Evolutionary conservation across 2,329 filamentous ascomycete species (phyloP).

Genomic region (Zelopaecilomyces penicillatus): DNA sequence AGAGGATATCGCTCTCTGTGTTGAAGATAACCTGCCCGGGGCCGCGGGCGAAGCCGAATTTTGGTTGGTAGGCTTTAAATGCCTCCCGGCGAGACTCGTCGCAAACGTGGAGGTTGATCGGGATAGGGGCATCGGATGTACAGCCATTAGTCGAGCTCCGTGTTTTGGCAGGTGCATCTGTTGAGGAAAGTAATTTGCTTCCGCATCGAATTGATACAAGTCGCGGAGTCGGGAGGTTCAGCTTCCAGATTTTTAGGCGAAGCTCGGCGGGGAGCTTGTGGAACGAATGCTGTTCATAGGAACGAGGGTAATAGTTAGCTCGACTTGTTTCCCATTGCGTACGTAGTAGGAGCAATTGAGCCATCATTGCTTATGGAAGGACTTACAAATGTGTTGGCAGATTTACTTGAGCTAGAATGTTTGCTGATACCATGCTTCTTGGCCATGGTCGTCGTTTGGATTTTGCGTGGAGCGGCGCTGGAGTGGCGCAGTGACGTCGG

Average conservation of each 20-base stretch:
- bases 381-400: slow-evolving; percentile 3
- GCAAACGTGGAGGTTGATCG: slow-evolving; percentile 37
- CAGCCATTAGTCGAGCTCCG: slow-evolving; percentile 22
- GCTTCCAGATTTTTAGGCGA: slow-evolving; percentile 39
- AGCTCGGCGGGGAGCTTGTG: slow-evolving; percentile 36
- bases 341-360: no score
- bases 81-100: slow-evolving; percentile 38
- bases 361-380: neutral
- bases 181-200: slow-evolving; percentile 12
- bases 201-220: slow-evolving; percentile 36
- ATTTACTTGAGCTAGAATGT: neutral
- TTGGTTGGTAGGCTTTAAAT: slow-evolving; percentile 29
- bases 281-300: slow-evolving; percentile 30
- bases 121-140: slow-evolving; percentile 32
- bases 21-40: slow-evolving; percentile 36
- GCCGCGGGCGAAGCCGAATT: slow-evolving; percentile 34
- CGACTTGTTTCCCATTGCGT: no score
- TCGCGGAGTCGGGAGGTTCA: slow-evolving; percentile 33
- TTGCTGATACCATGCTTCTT: neutral
- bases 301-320: neutral
- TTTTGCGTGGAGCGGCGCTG: neutral
- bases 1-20: slow-evolving; percentile 34
- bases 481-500: neutral
- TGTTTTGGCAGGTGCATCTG: neutral
- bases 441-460: neutral